Evolutionary conservation across 352 stramenopile genomes (phyloP).

Genomic region (Phytophthora sp.): DNA sequence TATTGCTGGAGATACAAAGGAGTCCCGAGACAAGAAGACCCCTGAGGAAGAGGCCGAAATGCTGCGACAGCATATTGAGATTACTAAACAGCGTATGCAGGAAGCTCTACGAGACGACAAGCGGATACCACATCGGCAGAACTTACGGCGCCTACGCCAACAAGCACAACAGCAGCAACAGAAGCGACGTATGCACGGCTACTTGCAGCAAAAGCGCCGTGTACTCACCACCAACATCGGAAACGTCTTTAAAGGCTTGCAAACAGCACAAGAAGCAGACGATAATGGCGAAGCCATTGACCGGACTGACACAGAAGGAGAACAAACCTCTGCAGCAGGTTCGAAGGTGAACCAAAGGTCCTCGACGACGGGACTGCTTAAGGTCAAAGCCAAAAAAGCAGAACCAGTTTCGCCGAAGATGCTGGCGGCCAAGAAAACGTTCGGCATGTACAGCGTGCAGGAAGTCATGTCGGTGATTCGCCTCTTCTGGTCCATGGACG

Average conservation of each 20-base stretch:
- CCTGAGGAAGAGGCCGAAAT: not conserved
- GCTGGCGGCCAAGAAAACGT: constrained; percentile 34
- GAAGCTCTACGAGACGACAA: constrained; percentile 48
- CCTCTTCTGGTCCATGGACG: constrained; percentile 76
- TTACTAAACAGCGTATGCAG: constrained; percentile 58
- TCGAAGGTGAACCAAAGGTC: no score
- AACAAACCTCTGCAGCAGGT: not conserved
- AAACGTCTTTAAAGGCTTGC: constrained; percentile 65
- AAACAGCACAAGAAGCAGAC: constrained; percentile 4
- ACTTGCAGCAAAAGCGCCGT: constrained; percentile 73
- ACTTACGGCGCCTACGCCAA: constrained; percentile 40
- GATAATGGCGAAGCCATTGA: not conserved
- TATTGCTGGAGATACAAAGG: not conserved
- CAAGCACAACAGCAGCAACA: constrained; percentile 52
- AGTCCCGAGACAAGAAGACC: not conserved
- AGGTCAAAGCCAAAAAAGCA: not conserved
- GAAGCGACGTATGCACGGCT: constrained; percentile 67
- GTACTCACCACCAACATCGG: constrained; percentile 73
- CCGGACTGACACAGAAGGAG: no score
- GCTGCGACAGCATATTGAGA: constrained; percentile 48
- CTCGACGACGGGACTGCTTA: constrained; percentile 3
- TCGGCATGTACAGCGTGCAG: constrained; percentile 71
- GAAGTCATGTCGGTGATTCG: constrained; percentile 82
- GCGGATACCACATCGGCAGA: constrained; percentile 23
- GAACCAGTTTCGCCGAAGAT: not conserved